Evolutionary conservation across 208 protist species (phyloP), one percentile per base, ranked within the genome.

Genomic region (Leishmania turanica): DNA sequence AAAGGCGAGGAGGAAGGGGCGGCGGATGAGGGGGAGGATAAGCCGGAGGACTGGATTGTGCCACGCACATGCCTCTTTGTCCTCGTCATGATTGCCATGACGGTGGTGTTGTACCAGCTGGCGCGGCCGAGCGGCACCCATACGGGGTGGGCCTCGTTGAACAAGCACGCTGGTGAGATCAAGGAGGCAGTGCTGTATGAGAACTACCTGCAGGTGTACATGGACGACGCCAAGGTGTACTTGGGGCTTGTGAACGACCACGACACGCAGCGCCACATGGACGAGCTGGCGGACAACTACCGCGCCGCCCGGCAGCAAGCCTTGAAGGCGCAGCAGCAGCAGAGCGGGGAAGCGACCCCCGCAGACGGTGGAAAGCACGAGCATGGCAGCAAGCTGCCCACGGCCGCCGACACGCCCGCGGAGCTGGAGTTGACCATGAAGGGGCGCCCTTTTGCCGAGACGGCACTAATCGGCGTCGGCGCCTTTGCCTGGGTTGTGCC

Each of bases 401-500:
- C 49, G 8, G 19, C 64, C n/a, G 60, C 68, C 21, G 80, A 83
- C 34, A 86, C 84, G 51, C 79, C 88, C 2, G 80, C 82, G 19
- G 82, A 86, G 49, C 81, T 96, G 31, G 81, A 85, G 8, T 80
- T 96, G 42, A 74, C 80, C 19, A 58, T 93, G 80, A 84, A 87
- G 27, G 90, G 91, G 37, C 84, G 81, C 6, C 89, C 91, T 4
- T n/a, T 90, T 49, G 87, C 91, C 42, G 91, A 97, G 84, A 83
- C 79, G 53, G 91, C 86, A 42, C 90, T 97, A 71, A 73, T 83
- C 27, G 92, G 66, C 24, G 75, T 97, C 62, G 91, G 89, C n/a
- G 82, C 92, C 45, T 87, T 96, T 79, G 92, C 91, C 6, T 97
- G 91, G 88, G 82, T 97, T 13, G 89, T 92, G 58, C 94, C 94